Evolutionary conservation across 805 yeast species (phyloP), one percentile per base, ranked within the genome.

Genomic region (Tetrapisispora pingtungensis): DNA sequence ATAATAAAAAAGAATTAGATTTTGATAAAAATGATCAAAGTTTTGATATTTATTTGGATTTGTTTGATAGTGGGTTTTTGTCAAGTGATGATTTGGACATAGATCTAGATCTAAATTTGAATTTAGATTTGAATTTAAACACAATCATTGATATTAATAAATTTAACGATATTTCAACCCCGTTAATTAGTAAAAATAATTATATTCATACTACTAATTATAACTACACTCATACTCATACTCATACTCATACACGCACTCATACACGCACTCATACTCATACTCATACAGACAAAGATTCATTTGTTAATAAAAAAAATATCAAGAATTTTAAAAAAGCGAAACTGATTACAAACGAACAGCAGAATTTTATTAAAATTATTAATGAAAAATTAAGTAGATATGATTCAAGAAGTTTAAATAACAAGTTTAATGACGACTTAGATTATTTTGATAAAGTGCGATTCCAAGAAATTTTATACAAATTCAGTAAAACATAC

Each of bases 401-500:
- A 24, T 57, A 57, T 26, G 39, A 36, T 42, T 46, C 53, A 18
- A 24, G 30, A 32, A 37, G 33, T 27, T 24, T 12, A 27, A 37
- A 43, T 33, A 26, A 35, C 24, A 36, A 30, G 14, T 26, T 17
- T 37, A 43, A 26, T 37, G 37, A 42, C 20, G 56, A 57, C 26
- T 36, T 36, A 41, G 62, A 58, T 15, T 55, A 59, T 43, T 53
- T 52, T 38, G 64, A 62, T 43, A 61, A 62, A 43, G 56, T 61
- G 15, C 50, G 66, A 19, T 55, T 57, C 39, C 65, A 62, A 49
- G 66, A 62, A 46, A 59, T 62, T 24, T 52, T 58, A 12, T 61
- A 58, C 48, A 56, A 58, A 41, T 58, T 62, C 33, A 55, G 63
- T 36, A 62, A 59, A 39, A 59, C 65, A 4, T 56, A 59, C 40